phyloP scores from a whole-genome alignment of 1,284 basidiomycete species.

The Leccinum pallidistipes region DNA sequence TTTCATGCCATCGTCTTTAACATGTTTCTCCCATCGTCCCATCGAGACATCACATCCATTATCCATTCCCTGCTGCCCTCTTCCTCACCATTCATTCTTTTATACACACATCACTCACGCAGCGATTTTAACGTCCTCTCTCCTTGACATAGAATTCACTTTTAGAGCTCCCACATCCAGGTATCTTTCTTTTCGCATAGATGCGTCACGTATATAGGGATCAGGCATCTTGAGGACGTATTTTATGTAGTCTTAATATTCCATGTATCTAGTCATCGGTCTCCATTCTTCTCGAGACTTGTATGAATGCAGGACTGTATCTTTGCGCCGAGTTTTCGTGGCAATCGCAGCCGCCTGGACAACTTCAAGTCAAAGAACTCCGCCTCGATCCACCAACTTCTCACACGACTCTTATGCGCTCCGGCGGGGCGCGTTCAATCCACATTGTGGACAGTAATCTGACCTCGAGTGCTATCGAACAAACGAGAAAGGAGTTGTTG shows the following conservation, averaged over 20 bases:
- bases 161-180: slow-evolving; percentile 21
- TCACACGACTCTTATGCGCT: slow-evolving; percentile 15
- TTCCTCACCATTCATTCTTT: slow-evolving; percentile 7
- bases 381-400: slow-evolving; percentile 4
- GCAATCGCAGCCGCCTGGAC: background rate
- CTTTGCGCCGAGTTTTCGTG: background rate
- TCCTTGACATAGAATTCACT: slow-evolving; percentile 24
- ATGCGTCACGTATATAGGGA: slow-evolving; percentile 36
- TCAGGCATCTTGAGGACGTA: slow-evolving; percentile 39
- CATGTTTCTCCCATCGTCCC: slow-evolving; percentile 11
- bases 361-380: slow-evolving; percentile 14
- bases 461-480: slow-evolving; percentile 27
- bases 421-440: slow-evolving; percentile 13
- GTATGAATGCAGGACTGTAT: slow-evolving; percentile 25
- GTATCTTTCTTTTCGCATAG: slow-evolving; percentile 23
- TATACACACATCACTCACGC: slow-evolving; percentile 9
- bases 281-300: slow-evolving; percentile 11
- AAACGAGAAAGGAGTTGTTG: slow-evolving; percentile 20
- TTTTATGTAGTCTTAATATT: slow-evolving; percentile 39
- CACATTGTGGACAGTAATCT: slow-evolving; percentile 18
- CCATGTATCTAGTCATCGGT: slow-evolving; percentile 29
- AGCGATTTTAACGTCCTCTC: slow-evolving; percentile 8
- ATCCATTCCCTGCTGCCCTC: slow-evolving; percentile 2
- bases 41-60: slow-evolving; percentile 25
- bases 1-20: slow-evolving; percentile 5